Conservation (phyloP, 768 basidiomycete genomes). For the Lactifluus pinguis region DNA sequence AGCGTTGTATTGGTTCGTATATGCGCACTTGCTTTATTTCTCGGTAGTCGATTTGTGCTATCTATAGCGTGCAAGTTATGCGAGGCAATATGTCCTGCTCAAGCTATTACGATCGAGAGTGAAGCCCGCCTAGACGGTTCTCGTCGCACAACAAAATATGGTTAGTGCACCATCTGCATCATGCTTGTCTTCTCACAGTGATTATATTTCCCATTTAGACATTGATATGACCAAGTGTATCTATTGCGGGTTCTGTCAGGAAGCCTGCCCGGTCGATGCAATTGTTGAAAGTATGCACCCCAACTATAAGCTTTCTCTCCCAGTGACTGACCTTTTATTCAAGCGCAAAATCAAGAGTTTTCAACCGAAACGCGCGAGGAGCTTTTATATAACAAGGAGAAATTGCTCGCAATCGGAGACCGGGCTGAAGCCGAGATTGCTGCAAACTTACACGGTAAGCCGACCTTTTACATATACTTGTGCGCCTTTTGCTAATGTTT, state of each 20-base stretch:
- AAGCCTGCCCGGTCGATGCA: slow-evolving; percentile 98
- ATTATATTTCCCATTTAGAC: slow-evolving; percentile 38
- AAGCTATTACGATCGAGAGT: slow-evolving; percentile 98
- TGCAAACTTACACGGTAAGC: slow-evolving; percentile 76
- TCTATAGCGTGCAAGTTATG: slow-evolving; percentile 93
- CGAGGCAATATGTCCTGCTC: slow-evolving; percentile 98
- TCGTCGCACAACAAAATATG: slow-evolving; percentile 95
- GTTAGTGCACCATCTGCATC: slow-evolving; percentile 31
- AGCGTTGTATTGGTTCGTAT: slow-evolving; percentile 90
- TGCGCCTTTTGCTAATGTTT: slow-evolving; percentile 18
- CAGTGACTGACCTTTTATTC: neutral
- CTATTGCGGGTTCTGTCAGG: slow-evolving; percentile 99
- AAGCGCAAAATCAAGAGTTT: slow-evolving; percentile 96
- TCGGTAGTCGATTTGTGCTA: neutral
- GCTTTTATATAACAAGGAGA: slow-evolving; percentile 98
- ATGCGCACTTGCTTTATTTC: neutral
- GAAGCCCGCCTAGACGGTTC: slow-evolving; percentile 94
- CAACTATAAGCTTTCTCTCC: neutral
- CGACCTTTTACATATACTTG: neutral
- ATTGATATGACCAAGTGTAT: slow-evolving; percentile 99
- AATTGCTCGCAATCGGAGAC: slow-evolving; percentile 92
- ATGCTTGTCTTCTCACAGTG: neutral
- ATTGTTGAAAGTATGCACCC: slow-evolving; percentile 87
- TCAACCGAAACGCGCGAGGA: slow-evolving; percentile 98
- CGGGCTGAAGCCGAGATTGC: slow-evolving; percentile 96